phyloP scores from a whole-genome alignment of 805 yeast species.

The Vanderwaltozyma yarrowii region DNA sequence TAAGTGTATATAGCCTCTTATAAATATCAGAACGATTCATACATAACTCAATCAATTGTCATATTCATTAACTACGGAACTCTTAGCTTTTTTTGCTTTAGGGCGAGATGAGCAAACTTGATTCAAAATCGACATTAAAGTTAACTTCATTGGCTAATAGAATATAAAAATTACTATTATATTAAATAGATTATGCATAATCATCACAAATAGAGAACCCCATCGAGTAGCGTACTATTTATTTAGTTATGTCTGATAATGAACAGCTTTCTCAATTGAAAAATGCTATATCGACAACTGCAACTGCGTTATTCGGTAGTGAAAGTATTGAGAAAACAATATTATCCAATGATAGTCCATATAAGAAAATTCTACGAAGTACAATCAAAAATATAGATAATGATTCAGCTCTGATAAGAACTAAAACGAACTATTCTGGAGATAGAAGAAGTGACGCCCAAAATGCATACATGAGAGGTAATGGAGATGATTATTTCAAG shows the following conservation, averaged over 20 bases:
- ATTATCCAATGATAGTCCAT: constrained; percentile 25
- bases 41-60: no score
- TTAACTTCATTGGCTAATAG: no score
- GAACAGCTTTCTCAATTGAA: constrained; percentile 31
- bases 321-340: constrained; percentile 28
- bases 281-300: constrained; percentile 45
- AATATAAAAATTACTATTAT: no score
- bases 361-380: constrained; percentile 21
- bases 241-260: constrained; percentile 15
- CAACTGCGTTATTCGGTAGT: constrained; percentile 43
- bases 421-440: constrained; percentile 2
- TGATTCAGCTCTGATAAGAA: constrained; percentile 8
- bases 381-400: constrained; percentile 18
- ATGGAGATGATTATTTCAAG: constrained; percentile 32
- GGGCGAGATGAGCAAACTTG: no score
- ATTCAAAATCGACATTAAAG: no score
- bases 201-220: no score
- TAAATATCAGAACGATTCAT: no score
- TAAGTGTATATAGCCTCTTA: no score
- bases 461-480: constrained; percentile 24
- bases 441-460: constrained; percentile 8
- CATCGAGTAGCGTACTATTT: no score
- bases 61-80: no score
- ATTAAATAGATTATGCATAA: no score
- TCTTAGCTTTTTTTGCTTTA: no score